phyloP scores from a whole-genome alignment of 805 yeast genomes.

The Metschnikowia henanensis region DNA sequence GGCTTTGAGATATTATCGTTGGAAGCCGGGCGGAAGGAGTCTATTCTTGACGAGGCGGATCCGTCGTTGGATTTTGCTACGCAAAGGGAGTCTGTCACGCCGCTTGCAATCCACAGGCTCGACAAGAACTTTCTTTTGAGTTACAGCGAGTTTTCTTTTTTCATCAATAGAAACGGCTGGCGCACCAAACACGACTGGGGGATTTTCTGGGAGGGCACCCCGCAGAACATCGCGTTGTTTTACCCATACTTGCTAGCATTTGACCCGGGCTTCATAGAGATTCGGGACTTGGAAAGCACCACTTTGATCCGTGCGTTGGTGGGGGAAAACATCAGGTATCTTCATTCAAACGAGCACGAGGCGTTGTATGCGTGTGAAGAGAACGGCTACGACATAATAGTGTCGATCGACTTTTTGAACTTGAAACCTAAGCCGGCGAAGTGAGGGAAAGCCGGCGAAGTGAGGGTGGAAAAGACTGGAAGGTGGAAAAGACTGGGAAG shows the following conservation, averaged over 20 bases:
- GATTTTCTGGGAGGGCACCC: conserved; percentile 95
- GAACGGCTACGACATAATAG: conserved; percentile 88
- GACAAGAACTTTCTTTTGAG: conserved; percentile 86
- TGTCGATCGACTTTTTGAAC: conserved; percentile 87
- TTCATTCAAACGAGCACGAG: conserved; percentile 91
- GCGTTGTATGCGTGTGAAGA: conserved; percentile 92
- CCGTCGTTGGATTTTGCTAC: conserved; percentile 94
- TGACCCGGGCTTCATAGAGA: conserved; percentile 87
- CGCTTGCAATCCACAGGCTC: conserved; percentile 87
- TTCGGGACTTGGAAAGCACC: conserved; percentile 86
- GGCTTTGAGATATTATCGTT: conserved; percentile 95
- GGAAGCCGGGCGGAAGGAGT: conserved; percentile 81
- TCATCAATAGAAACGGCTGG: conserved; percentile 96
- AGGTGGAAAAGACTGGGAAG: too few relatives aligned
- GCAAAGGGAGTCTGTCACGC: conserved; percentile 73
- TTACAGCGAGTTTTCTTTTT: conserved; percentile 92
- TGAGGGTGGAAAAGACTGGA: too few relatives aligned
- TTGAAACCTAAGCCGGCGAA: conserved; percentile 42
- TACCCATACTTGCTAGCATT: conserved; percentile 93
- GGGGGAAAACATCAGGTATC: conserved; percentile 87
- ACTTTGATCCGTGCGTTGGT: conserved; percentile 84
- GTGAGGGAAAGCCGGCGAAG: too few relatives aligned
- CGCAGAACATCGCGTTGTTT: conserved; percentile 89
- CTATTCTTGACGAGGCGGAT: conserved; percentile 96
- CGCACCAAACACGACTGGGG: conserved; percentile 91